Conservation (phyloP, 1,284 basidiomycete genomes). For the Sporisorium scitamineum region DNA sequence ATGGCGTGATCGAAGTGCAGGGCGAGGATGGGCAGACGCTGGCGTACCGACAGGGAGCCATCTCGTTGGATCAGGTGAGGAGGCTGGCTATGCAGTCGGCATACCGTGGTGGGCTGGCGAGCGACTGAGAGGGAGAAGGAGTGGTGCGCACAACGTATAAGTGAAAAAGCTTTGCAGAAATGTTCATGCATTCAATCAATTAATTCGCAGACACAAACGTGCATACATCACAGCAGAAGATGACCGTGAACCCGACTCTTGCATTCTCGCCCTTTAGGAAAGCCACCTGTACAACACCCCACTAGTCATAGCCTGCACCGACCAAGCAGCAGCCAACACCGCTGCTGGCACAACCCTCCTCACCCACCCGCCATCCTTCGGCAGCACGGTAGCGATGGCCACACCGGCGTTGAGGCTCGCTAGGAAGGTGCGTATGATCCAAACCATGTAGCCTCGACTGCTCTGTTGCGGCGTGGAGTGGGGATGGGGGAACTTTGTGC, state of each 20-base stretch:
- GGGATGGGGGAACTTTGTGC: constrained; percentile 67
- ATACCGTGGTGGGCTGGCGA: constrained; percentile 68
- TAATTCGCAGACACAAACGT: not conserved
- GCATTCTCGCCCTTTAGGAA: constrained; percentile 3
- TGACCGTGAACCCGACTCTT: not conserved
- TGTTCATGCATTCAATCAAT: not conserved
- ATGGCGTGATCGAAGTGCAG: constrained; percentile 58
- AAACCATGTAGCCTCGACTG: constrained; percentile 56
- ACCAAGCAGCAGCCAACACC: constrained; percentile 83
- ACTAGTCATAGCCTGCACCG: constrained; percentile 62
- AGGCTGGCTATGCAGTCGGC: constrained; percentile 59
- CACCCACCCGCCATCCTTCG: not conserved
- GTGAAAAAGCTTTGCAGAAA: not conserved
- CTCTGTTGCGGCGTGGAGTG: not conserved
- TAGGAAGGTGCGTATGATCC: constrained; percentile 67
- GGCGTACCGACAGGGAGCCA: constrained; percentile 63
- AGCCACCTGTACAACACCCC: constrained; percentile 4
- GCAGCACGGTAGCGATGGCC: constrained; percentile 19
- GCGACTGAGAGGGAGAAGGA: constrained; percentile 71
- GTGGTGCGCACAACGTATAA: too few relatives aligned
- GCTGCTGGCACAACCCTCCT: constrained; percentile 72
- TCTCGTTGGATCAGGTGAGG: constrained; percentile 63
- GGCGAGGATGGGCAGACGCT: constrained; percentile 66
- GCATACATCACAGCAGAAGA: constrained; percentile 70
- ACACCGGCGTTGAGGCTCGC: constrained; percentile 58